Conservation (phyloP, 2,329 filamentous ascomycete species). For the Botrytis tulipae region DNA sequence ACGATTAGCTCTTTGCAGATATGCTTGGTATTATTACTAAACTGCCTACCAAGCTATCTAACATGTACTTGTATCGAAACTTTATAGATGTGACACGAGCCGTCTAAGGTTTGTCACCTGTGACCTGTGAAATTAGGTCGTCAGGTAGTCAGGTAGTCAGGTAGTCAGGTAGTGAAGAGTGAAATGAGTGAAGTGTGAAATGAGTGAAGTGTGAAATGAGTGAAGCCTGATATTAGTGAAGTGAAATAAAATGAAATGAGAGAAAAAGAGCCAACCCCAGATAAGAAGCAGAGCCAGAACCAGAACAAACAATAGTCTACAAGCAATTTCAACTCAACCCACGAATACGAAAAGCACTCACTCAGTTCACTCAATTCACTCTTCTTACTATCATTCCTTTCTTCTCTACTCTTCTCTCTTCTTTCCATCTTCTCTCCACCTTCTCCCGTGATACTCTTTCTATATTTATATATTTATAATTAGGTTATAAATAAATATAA, state of each 20-base stretch:
- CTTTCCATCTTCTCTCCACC: neutral
- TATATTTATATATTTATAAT: too few relatives aligned
- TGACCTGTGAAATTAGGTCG: neutral
- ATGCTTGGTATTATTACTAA: too few relatives aligned
- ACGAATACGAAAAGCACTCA: neutral
- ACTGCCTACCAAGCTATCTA: too few relatives aligned
- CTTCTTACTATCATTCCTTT: neutral
- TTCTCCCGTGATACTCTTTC: neutral
- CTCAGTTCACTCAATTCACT: neutral
- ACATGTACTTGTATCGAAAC: neutral
- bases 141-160: neutral
- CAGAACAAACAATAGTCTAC: neutral
- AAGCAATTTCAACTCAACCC: neutral
- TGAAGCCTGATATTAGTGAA: neutral
- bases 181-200: neutral
- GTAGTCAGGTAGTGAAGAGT: too few relatives aligned
- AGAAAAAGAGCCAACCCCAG: neutral
- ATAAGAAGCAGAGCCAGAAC: neutral
- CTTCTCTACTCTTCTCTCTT: neutral
- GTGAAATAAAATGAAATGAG: neutral
- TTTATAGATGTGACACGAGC: neutral
- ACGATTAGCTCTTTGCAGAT: neutral
- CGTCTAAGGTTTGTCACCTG: neutral
- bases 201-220: neutral
- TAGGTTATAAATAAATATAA: neutral